Conservation (phyloP, 371 early-diverging fungal genomes). For the Mortierella sp. region DNA sequence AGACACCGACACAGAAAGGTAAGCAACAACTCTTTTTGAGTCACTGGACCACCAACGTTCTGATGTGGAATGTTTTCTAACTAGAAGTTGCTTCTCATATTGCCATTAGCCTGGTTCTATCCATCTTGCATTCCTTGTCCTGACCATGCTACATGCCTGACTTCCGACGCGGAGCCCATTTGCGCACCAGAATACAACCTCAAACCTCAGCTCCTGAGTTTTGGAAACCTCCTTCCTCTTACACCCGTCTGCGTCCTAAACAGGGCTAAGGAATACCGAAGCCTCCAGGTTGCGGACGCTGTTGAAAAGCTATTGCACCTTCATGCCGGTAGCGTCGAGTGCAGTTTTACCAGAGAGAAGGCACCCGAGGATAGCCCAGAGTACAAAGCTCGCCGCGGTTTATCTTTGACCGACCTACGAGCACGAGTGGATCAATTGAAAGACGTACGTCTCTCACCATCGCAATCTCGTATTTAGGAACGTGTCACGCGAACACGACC, state of each 20-base stretch:
- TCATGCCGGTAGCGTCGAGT: constrained; percentile 43
- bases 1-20: constrained; percentile 13
- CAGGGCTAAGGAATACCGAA: constrained; percentile 44
- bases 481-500: no score
- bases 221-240: constrained; percentile 41
- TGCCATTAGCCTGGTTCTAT: constrained; percentile 27
- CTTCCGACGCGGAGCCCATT: constrained; percentile 26
- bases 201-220: constrained; percentile 45
- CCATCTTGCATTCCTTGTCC: constrained; percentile 53
- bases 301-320: constrained; percentile 32
- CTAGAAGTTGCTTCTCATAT: no score
- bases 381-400: constrained; percentile 24
- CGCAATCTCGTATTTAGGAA: not conserved
- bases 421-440: constrained; percentile 32
- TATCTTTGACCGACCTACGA: constrained; percentile 15
- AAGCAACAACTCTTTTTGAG: not conserved
- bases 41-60: not conserved
- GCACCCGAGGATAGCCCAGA: constrained; percentile 17
- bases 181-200: constrained; percentile 44
- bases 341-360: constrained; percentile 27
- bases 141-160: constrained; percentile 41
- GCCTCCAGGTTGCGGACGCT: constrained; percentile 44
- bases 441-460: not conserved
- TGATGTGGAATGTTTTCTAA: no score
- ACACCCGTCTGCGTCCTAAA: constrained; percentile 39